These are phyloP conservation scores for Favolaschia claudopus DNA, from an alignment of 768 basidiomycete genomes.

Conservation along the genomic window DNA sequence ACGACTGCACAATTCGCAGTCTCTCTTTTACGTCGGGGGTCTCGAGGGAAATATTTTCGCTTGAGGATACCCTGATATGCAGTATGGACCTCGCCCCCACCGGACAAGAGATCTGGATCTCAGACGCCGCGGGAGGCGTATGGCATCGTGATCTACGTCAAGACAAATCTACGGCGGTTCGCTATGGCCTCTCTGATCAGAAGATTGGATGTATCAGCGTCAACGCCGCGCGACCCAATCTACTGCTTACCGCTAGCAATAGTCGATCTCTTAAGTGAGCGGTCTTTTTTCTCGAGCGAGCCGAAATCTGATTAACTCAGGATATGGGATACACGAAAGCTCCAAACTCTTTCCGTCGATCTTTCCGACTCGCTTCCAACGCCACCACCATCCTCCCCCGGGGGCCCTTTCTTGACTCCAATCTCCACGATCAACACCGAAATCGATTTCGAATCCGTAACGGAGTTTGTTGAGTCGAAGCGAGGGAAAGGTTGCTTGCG, in stretches of 20 bases:
- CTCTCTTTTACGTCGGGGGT: conserved; percentile 77
- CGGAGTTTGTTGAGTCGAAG: conserved; percentile 57
- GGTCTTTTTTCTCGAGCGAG: neutral
- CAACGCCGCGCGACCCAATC: conserved; percentile 72
- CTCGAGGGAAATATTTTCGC: conserved; percentile 73
- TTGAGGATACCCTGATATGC: conserved; percentile 68
- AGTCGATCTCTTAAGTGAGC: conserved; percentile 72
- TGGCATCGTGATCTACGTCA: conserved; percentile 83
- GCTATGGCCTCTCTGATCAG: conserved; percentile 71
- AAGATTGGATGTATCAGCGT: conserved; percentile 85
- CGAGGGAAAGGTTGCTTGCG: conserved; percentile 64
- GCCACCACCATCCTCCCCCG: conserved; percentile 37
- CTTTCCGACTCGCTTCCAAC: conserved; percentile 38
- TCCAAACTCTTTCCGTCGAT: conserved; percentile 51
- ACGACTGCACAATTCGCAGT: conserved; percentile 79
- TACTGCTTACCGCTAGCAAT: conserved; percentile 81
- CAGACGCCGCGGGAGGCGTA: conserved; percentile 73
- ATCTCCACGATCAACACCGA: conserved; percentile 32
- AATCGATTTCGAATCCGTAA: conserved; percentile 52
- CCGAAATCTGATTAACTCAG: conserved; percentile 43
- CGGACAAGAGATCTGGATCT: conserved; percentile 87
- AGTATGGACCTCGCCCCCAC: conserved; percentile 72
- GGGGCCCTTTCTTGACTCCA: conserved; percentile 21
- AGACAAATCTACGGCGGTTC: conserved; percentile 57
- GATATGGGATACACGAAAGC: conserved; percentile 82